A percentile compares a stretch with the other conserved stretches of the same genome.
phyloP scores from a whole-genome alignment of 495 filamentous ascomycete species.

The Viridothelium virens region DNA sequence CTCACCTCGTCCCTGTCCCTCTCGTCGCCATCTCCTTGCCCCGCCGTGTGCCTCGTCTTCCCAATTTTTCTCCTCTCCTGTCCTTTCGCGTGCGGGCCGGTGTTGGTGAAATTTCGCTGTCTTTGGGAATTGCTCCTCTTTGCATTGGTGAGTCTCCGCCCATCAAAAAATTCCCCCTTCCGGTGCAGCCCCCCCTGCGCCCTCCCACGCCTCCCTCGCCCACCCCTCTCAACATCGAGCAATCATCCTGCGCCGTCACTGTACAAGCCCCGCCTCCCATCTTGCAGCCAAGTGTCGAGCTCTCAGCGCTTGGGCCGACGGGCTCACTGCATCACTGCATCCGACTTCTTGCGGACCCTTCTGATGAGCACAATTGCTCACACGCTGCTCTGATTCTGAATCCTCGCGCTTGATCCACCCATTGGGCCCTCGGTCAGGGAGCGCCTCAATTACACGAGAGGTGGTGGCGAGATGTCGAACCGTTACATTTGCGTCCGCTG shows the following conservation, averaged over 20 bases:
- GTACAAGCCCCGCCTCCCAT: neutral
- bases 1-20: neutral
- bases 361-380: neutral
- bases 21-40: neutral
- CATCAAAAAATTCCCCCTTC: neutral
- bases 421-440: neutral
- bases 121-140: slow-evolving; percentile 12
- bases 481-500: slow-evolving; percentile 4
- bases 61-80: neutral
- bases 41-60: neutral
- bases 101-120: slow-evolving; percentile 12
- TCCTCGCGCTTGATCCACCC: neutral
- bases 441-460: slow-evolving; percentile 1
- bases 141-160: slow-evolving; percentile 7
- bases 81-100: slow-evolving; percentile 11
- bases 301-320: neutral
- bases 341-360: neutral
- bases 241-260: neutral
- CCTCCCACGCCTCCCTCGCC: neutral
- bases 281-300: neutral
- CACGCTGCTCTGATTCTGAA: neutral
- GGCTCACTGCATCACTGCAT: neutral
- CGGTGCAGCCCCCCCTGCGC: neutral
- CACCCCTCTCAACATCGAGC: neutral
- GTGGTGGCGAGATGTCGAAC: neutral